phyloP scores from a whole-genome alignment of 106 monocot genomes.

The Acorus calamus region DNA sequence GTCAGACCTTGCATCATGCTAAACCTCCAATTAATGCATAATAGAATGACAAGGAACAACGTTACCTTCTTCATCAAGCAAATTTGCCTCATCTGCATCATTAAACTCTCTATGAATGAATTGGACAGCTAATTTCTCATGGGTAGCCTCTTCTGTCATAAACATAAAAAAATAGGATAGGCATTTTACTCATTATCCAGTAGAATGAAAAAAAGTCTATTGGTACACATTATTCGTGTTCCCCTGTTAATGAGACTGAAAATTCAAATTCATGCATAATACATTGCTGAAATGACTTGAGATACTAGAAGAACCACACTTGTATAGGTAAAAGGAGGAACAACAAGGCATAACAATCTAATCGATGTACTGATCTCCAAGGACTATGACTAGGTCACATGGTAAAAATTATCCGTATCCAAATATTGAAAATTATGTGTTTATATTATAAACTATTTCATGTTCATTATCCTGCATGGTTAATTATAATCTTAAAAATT shows the following conservation, averaged over 20 bases:
- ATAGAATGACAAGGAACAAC: neutral
- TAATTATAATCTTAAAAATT: no score
- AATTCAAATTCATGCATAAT: neutral
- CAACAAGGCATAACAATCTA: neutral
- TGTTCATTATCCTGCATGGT: no score
- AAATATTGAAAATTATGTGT: no score
- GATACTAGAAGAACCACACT: neutral
- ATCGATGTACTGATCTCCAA: neutral
- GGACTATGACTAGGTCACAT: neutral
- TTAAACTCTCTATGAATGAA: neutral
- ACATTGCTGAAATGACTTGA: neutral
- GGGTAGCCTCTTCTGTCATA: neutral
- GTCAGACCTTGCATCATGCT: no score
- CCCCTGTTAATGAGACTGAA: no score
- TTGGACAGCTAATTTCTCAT: neutral
- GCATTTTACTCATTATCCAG: neutral
- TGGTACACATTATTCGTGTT: neutral
- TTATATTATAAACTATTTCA: no score
- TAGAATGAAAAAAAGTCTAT: neutral
- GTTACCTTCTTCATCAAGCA: slow-evolving; percentile 1
- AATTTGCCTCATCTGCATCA: slow-evolving; percentile 2
- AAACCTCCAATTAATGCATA: no score
- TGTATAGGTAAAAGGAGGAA: neutral
- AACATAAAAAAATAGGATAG: neutral
- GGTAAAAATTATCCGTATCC: neutral